Percentiles rank a stretch among this genome's conserved stretches.
phyloP scores from a whole-genome alignment of 345 rosid genomes.

The Cardamine occulta region DNA sequence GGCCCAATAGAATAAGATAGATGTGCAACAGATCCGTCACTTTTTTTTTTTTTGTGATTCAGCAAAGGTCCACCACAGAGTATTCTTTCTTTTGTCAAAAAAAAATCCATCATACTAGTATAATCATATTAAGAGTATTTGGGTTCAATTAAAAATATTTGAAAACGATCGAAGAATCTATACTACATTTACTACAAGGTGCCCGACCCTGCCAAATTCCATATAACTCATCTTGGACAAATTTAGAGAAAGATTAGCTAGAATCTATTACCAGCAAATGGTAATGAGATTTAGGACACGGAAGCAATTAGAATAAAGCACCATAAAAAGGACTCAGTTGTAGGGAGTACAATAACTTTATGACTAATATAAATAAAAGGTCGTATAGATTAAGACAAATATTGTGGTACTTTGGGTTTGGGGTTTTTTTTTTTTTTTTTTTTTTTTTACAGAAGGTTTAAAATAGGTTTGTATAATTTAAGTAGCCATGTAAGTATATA shows the following conservation, averaged over 20 bases:
- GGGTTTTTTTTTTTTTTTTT: too few relatives aligned
- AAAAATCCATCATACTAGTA: neutral
- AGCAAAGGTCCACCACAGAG: neutral
- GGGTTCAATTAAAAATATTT: neutral
- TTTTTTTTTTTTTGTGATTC: neutral
- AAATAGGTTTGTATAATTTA: too few relatives aligned
- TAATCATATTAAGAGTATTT: neutral
- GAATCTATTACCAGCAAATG: too few relatives aligned
- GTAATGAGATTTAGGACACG: neutral
- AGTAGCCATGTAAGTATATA: too few relatives aligned
- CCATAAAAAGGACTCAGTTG: too few relatives aligned
- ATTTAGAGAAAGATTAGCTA: neutral
- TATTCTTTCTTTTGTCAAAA: neutral
- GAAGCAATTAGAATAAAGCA: too few relatives aligned
- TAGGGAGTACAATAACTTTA: too few relatives aligned
- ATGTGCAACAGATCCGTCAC: conserved; percentile 6
- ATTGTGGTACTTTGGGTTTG: too few relatives aligned
- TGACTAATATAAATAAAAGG: too few relatives aligned
- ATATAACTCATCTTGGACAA: neutral
- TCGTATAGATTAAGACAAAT: too few relatives aligned
- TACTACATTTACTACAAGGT: neutral
- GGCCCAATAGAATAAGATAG: conserved; percentile 14
- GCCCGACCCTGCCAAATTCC: neutral
- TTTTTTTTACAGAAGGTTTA: too few relatives aligned
- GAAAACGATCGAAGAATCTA: neutral